phyloP scores from a whole-genome alignment of 2,329 filamentous ascomycete species.

The Pestalotiopsis sp. region DNA sequence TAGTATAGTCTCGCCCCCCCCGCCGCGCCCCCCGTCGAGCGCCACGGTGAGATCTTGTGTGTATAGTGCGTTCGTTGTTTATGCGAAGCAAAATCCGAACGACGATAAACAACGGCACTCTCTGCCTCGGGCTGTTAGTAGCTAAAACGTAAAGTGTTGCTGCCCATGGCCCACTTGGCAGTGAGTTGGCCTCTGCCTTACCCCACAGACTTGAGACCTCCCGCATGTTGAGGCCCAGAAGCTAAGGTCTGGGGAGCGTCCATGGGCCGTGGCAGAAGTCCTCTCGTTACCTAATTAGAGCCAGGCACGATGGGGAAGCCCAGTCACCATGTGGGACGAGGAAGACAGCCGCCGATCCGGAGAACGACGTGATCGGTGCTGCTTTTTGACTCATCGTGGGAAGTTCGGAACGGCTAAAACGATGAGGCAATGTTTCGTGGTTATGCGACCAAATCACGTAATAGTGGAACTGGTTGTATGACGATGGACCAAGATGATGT shows the following conservation, averaged over 20 bases:
- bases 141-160: background rate
- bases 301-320: constrained; percentile 1
- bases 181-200: background rate
- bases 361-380: background rate
- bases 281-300: constrained; percentile 4
- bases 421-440: constrained; percentile 5
- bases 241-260: constrained; percentile 1
- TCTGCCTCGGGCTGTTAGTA: too few relatives aligned
- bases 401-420: background rate
- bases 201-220: constrained; percentile 5
- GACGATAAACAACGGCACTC: too few relatives aligned
- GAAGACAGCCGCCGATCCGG: background rate
- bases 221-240: background rate
- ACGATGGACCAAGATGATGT: background rate
- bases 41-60: too few relatives aligned
- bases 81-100: too few relatives aligned
- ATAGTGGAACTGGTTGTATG: background rate
- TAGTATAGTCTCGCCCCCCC: too few relatives aligned
- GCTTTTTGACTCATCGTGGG: constrained; percentile 2
- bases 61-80: too few relatives aligned
- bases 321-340: constrained; percentile 3
- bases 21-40: too few relatives aligned
- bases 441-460: constrained; percentile 1
- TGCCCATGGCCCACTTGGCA: background rate
- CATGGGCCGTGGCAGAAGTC: background rate